Percentiles rank a stretch among this genome's conserved stretches.
Evolutionary conservation across 805 yeast genomes (phyloP).

Genomic region (Barnettozyma wickerhamii): DNA sequence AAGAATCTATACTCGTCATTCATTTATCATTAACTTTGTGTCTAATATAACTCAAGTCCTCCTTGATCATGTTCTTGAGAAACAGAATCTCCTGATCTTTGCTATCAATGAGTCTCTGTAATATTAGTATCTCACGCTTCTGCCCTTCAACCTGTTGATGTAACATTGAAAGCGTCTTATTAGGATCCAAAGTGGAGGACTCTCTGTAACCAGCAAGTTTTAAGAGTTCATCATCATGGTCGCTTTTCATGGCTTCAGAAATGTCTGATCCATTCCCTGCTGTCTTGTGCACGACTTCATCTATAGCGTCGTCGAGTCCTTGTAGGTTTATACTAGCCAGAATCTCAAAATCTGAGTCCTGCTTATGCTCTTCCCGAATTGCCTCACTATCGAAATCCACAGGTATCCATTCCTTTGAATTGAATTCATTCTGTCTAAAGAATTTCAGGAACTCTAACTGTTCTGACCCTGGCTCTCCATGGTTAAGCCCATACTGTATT

Average conservation of each 20-base stretch:
- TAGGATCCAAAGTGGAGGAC: background rate
- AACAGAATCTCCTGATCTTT: slow-evolving; percentile 22
- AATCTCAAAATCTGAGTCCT: slow-evolving; percentile 3
- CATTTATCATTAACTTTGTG: slow-evolving; percentile 14
- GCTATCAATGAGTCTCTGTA: slow-evolving; percentile 8
- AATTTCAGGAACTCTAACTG: slow-evolving; percentile 17
- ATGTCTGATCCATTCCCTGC: slow-evolving; percentile 2
- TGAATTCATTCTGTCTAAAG: slow-evolving; percentile 17
- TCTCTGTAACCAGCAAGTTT: slow-evolving; percentile 17
- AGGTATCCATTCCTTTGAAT: slow-evolving; percentile 24
- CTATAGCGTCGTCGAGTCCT: slow-evolving; percentile 15
- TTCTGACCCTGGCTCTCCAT: slow-evolving; percentile 16
- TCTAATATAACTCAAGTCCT: slow-evolving; percentile 23
- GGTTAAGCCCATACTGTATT: slow-evolving; percentile 23
- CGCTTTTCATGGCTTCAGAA: background rate
- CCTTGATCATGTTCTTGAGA: slow-evolving; percentile 21
- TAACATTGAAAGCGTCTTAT: slow-evolving; percentile 3
- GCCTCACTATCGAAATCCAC: slow-evolving; percentile 11
- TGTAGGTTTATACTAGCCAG: slow-evolving; percentile 15
- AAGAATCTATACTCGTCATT: slow-evolving; percentile 4
- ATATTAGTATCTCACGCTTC: slow-evolving; percentile 5
- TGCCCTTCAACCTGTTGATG: slow-evolving; percentile 10
- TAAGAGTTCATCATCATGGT: slow-evolving; percentile 14
- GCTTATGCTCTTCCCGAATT: slow-evolving; percentile 7
- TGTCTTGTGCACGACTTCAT: slow-evolving; percentile 12